phyloP scores from a whole-genome alignment of 106 monocot species.

The Allium cepa region DNA sequence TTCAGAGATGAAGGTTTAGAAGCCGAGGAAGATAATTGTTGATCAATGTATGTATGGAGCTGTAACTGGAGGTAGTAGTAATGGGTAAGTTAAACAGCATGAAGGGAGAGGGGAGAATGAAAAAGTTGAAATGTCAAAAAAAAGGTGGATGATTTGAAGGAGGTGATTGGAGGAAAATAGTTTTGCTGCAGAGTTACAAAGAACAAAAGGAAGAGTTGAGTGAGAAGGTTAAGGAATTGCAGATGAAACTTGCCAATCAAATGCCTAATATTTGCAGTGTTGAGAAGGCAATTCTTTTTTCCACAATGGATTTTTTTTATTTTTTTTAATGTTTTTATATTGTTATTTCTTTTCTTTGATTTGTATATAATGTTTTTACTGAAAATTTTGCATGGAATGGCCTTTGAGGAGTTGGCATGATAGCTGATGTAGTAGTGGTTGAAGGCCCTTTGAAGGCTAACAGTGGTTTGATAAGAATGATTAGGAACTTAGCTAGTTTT shows the following conservation, averaged over 20 bases:
- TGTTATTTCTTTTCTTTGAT: too few relatives aligned
- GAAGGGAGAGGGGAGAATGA: constrained; percentile 21
- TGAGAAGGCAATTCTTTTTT: too few relatives aligned
- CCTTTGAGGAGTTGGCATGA: too few relatives aligned
- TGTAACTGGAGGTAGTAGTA: constrained; percentile 20
- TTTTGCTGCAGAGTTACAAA: constrained; percentile 30
- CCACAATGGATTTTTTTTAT: too few relatives aligned
- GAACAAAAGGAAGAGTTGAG: constrained; percentile 31
- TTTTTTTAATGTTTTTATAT: too few relatives aligned
- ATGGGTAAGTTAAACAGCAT: constrained; percentile 15
- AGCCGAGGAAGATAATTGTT: constrained; percentile 27
- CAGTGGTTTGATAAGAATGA: too few relatives aligned
- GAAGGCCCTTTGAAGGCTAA: too few relatives aligned
- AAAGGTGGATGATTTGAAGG: constrained; percentile 22
- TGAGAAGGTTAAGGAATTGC: constrained; percentile 25
- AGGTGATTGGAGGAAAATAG: constrained; percentile 33
- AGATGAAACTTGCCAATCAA: constrained; percentile 13
- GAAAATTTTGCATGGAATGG: too few relatives aligned
- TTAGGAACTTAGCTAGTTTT: too few relatives aligned
- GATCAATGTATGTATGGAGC: constrained; percentile 22
- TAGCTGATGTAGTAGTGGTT: too few relatives aligned
- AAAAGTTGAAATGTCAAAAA: constrained; percentile 14
- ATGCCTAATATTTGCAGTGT: constrained; percentile 21
- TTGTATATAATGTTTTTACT: too few relatives aligned
- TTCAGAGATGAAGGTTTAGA: constrained; percentile 27